Conservation (phyloP, 495 filamentous ascomycete species). For the Endocarpon pusillum region DNA sequence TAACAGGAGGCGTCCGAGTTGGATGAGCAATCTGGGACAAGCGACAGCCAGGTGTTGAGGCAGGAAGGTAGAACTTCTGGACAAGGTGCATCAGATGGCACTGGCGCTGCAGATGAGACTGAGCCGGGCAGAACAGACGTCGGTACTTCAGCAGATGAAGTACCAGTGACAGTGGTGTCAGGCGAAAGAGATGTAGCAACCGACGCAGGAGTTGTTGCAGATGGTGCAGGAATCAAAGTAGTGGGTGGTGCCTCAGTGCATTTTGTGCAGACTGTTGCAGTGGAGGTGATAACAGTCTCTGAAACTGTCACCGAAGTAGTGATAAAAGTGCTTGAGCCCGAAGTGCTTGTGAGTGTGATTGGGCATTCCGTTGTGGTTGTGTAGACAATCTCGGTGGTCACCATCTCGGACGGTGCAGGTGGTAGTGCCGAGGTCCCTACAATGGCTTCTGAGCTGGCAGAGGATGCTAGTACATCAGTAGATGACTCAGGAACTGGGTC, state of each 20-base stretch:
- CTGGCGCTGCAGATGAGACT: conserved; percentile 8
- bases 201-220: conserved; percentile 9
- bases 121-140: conserved; percentile 11
- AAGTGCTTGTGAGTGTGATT: conserved; percentile 21
- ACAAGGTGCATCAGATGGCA: conserved; percentile 25
- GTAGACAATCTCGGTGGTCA: conserved; percentile 19
- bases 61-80: conserved; percentile 69
- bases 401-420: conserved; percentile 12
- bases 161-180: conserved; percentile 5
- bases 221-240: conserved; percentile 3
- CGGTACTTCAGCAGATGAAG: too few species aligned
- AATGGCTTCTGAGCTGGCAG: conserved; percentile 6
- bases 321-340: conserved; percentile 19
- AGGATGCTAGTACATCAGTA: conserved; percentile 8
- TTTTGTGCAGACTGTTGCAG: conserved; percentile 22
- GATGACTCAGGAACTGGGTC: conserved; percentile 2
- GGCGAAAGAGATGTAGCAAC: conserved; percentile 5
- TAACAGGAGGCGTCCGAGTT: conserved; percentile 76
- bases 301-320: conserved; percentile 14
- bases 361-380: conserved; percentile 27
- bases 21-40: conserved; percentile 54
- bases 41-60: conserved; percentile 76
- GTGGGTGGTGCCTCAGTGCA: conserved; percentile 15
- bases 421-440: too few species aligned
- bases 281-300: conserved; percentile 22